Base-by-base conservation (phyloP, 345 rosid species). In the Syzygium aromaticum region DNA sequence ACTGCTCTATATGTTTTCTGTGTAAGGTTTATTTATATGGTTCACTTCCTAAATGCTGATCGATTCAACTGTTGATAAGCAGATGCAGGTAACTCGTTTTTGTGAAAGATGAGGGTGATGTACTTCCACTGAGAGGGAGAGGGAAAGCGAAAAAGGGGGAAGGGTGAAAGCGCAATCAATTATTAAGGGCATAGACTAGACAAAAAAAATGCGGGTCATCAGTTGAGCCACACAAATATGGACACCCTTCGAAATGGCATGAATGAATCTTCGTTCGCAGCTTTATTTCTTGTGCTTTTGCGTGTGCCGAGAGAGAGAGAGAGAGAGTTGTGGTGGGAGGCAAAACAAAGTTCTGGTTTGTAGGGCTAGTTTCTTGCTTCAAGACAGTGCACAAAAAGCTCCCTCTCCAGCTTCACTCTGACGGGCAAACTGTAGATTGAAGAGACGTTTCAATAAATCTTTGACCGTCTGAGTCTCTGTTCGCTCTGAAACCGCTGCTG, bases 341-440 rank as follows among this genome's bases (percentile, higher is more conserved):
- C 89, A 90, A 88, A 86, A 87, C 56, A 46, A 52, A 40, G 83
- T 87, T 40, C 83, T 85, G 84, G 63, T 59, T 46, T 84, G 90
- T 88, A 88, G 90, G 90, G 89, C 85, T 91, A n/a, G 56, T 77
- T 73, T 51, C 49, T n/a, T 54, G 63, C 59, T 19, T 27, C 87
- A 25, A 88, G 84, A 84, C 88, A 90, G 91, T 87, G 91, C 89
- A 56, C 77, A 77, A 38, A 84, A 16, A 52, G 11, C 33, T 7
- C 84, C 27, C 64, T 51, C 25, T 27, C 23, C 67, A 88, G 56
- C n/a, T 85, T 40, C 63, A 86, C 86, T 86, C 90, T 86, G 91
- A 87, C 88, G 89, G 90, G 57, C 88, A 12, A 84, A 92, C 96
- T 93, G 94, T 94, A 86, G 88, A 88, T 64, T 89, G 96, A 94